phyloP scores from a whole-genome alignment of 2,329 filamentous ascomycete species.

The Hypoxylon sp. region DNA sequence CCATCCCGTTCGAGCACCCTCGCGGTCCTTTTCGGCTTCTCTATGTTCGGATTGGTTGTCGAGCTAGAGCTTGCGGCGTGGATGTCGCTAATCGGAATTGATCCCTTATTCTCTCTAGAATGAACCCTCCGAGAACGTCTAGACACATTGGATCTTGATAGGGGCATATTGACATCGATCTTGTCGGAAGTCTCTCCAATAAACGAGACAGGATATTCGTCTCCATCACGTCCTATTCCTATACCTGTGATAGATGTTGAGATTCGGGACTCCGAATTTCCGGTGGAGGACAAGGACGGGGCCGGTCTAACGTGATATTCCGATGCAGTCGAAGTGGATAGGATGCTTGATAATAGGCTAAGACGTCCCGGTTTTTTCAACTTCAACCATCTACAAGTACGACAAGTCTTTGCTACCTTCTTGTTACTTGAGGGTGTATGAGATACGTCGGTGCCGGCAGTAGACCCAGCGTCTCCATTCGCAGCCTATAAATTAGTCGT shows the following conservation, averaged over 20 bases:
- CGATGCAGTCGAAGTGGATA: constrained; percentile 20
- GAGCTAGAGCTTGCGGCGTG: neutral
- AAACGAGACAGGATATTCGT: neutral
- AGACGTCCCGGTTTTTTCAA: constrained; percentile 29
- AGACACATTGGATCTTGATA: neutral
- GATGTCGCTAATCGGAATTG: neutral
- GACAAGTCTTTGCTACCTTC: constrained; percentile 23
- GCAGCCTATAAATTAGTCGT: constrained; percentile 23
- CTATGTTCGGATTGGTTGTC: neutral
- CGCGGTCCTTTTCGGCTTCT: neutral
- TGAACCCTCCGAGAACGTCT: neutral
- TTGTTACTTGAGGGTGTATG: constrained; percentile 2
- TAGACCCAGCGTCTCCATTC: constrained; percentile 1
- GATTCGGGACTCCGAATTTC: constrained; percentile 37
- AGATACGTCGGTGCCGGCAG: constrained; percentile 29
- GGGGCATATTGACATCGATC: neutral
- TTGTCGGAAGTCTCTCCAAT: neutral
- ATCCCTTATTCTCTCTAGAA: neutral
- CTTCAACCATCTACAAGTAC: constrained; percentile 21
- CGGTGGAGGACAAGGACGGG: constrained; percentile 31
- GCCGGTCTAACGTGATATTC: neutral
- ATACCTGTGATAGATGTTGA: constrained; percentile 25
- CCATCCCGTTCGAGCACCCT: neutral
- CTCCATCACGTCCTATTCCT: neutral
- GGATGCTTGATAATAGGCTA: constrained; percentile 32